These are phyloP conservation scores for Magnusiomyces clavatus DNA, from an alignment of 1,139 yeast genomes.

Conservation along the genomic window DNA sequence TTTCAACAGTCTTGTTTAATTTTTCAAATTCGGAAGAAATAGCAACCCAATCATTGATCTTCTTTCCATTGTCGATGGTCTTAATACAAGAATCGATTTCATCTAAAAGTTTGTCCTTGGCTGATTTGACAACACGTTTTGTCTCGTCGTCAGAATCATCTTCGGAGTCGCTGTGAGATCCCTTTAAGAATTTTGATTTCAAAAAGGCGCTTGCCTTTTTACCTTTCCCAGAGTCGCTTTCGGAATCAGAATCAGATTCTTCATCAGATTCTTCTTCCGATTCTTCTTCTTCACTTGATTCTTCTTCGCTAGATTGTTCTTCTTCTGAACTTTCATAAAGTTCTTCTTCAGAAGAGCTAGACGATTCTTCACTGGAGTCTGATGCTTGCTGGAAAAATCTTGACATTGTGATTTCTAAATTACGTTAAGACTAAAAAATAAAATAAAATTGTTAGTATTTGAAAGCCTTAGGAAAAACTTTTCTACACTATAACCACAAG, in stretches of 20 bases:
- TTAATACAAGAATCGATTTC: slow-evolving; percentile 68
- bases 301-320: slow-evolving; percentile 24
- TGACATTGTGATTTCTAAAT: slow-evolving; percentile 41
- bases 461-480: too few relatives aligned
- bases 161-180: slow-evolving; percentile 38
- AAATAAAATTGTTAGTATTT: too few relatives aligned
- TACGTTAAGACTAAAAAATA: too few relatives aligned
- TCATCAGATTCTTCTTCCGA: slow-evolving; percentile 30
- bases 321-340: slow-evolving; percentile 45
- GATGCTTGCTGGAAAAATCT: slow-evolving; percentile 66
- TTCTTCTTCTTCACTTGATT: slow-evolving; percentile 19
- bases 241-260: slow-evolving; percentile 34
- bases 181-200: slow-evolving; percentile 43
- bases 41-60: slow-evolving; percentile 72
- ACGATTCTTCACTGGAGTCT: slow-evolving; percentile 33
- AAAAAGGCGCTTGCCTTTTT: slow-evolving; percentile 46
- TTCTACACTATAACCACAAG: too few relatives aligned
- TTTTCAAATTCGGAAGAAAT: slow-evolving; percentile 72
- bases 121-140: slow-evolving; percentile 82
- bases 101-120: slow-evolving; percentile 85
- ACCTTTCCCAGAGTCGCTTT: slow-evolving; percentile 38
- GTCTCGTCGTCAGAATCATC: slow-evolving; percentile 47
- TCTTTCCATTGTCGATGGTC: slow-evolving; percentile 61
- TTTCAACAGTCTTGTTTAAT: slow-evolving; percentile 56
- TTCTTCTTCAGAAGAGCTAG: slow-evolving; percentile 69